Evolutionary conservation across 2,329 filamentous ascomycete genomes (phyloP).

Genomic region (Graphilbum sp.): DNA sequence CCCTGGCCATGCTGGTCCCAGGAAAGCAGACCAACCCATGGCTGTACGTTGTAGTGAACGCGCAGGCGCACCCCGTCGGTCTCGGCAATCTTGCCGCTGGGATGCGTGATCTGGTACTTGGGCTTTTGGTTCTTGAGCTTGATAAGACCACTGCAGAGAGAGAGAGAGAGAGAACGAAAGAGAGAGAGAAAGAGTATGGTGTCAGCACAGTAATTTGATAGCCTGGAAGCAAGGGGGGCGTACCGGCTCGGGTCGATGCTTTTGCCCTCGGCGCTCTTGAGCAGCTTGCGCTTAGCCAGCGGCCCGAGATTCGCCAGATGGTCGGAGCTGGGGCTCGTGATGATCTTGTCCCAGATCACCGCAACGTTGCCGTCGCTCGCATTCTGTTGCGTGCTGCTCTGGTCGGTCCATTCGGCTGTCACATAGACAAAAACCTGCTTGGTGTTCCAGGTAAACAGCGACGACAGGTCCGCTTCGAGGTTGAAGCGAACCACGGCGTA

Average conservation of each 20-base stretch:
- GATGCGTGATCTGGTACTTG: conserved; percentile 95
- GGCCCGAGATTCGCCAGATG: conserved; percentile 45
- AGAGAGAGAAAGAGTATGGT: neutral
- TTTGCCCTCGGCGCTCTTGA: conserved; percentile 42
- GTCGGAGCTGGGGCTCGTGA: conserved; percentile 55
- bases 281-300: conserved; percentile 43
- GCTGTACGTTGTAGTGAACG: conserved; percentile 92
- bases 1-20: conserved; percentile 47
- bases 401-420: conserved; percentile 54
- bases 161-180: neutral
- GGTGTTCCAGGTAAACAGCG: conserved; percentile 98
- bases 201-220: too few species aligned
- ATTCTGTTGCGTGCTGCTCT: conserved; percentile 14
- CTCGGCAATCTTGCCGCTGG: conserved; percentile 60
- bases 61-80: conserved; percentile 59
- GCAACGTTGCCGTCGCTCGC: conserved; percentile 43
- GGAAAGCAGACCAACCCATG: conserved; percentile 78
- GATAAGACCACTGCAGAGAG: conserved; percentile 45
- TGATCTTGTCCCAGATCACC: conserved; percentile 93
- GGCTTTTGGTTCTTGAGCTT: conserved; percentile 70
- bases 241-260: conserved; percentile 41
- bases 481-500: conserved; percentile 92
- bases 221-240: too few species aligned
- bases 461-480: conserved; percentile 75
- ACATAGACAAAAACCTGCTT: conserved; percentile 97